A percentile compares a stretch with the other conserved stretches of the same genome.
Conservation (phyloP, 2,329 filamentous ascomycete genomes). For the Sclerotinia subarctica region DNA sequence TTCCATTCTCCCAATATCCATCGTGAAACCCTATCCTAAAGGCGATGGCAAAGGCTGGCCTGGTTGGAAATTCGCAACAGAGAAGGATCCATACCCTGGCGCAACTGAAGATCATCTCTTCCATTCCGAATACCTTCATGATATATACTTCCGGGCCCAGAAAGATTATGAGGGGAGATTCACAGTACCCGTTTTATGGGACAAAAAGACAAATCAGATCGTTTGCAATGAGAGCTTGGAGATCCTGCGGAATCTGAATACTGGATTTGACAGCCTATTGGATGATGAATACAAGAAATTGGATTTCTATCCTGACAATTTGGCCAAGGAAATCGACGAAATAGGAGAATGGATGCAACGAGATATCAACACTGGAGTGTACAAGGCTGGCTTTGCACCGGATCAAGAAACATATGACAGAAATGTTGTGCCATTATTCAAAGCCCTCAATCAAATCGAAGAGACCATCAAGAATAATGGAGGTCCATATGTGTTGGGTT, state of each 20-base stretch:
- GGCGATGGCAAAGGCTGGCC: slow-evolving; percentile 11
- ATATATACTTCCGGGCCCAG: slow-evolving; percentile 63
- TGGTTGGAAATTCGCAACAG: slow-evolving; percentile 23
- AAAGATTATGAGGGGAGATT: slow-evolving; percentile 62
- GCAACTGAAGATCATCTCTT: slow-evolving; percentile 23
- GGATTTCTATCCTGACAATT: slow-evolving; percentile 15
- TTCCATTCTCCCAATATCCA: slow-evolving; percentile 49
- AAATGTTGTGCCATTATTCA: slow-evolving; percentile 67
- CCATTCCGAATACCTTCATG: slow-evolving; percentile 56
- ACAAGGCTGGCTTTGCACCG: slow-evolving; percentile 76
- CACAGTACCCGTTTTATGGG: slow-evolving; percentile 65
- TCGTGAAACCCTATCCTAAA: slow-evolving; percentile 14
- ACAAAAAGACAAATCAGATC: slow-evolving; percentile 55
- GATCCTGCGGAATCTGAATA: slow-evolving; percentile 77
- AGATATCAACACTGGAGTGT: slow-evolving; percentile 64
- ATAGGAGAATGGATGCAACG: slow-evolving; percentile 78
- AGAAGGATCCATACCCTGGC: slow-evolving; percentile 11
- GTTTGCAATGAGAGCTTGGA: slow-evolving; percentile 79
- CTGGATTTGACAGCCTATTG: slow-evolving; percentile 42
- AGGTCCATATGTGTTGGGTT: slow-evolving; percentile 56
- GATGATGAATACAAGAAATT: slow-evolving; percentile 17
- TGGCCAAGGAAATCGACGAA: slow-evolving; percentile 24
- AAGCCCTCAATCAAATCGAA: slow-evolving; percentile 72
- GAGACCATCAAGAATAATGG: slow-evolving; percentile 52
- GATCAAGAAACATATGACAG: slow-evolving; percentile 77